Percentiles rank a stretch among this genome's conserved stretches.
Conservation (phyloP, 1,284 basidiomycete species). For the Vanrija sp. region DNA sequence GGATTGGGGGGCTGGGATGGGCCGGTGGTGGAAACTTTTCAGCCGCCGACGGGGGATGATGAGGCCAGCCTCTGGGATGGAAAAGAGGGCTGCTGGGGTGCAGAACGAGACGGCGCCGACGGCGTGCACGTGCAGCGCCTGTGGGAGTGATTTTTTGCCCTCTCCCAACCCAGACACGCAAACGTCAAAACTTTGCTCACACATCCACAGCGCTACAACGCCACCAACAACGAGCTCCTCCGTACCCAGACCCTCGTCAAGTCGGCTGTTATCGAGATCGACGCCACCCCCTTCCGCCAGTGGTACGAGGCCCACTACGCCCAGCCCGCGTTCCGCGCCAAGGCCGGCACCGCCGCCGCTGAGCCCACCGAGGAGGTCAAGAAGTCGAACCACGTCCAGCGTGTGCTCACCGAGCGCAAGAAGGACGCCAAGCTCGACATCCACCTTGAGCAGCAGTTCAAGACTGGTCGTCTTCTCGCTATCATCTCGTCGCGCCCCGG, state of each 20-base stretch:
- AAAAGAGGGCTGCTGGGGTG: neutral
- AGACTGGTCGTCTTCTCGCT: slow-evolving; percentile 61
- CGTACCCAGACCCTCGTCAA: slow-evolving; percentile 97
- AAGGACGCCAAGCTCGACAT: slow-evolving; percentile 89
- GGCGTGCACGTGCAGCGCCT: no score
- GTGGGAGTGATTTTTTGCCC: neutral
- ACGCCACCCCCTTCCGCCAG: slow-evolving; percentile 95
- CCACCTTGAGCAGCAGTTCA: slow-evolving; percentile 63
- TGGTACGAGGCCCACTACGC: slow-evolving; percentile 98
- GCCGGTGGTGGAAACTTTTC: neutral
- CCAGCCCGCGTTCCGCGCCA: slow-evolving; percentile 75
- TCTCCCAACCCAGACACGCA: no score
- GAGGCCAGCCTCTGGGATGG: neutral
- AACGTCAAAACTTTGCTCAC: slow-evolving; percentile 1
- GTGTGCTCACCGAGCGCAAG: slow-evolving; percentile 79
- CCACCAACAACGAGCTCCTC: slow-evolving; percentile 97
- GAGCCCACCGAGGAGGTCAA: slow-evolving; percentile 60
- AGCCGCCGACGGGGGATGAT: no score
- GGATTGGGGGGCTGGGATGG: neutral
- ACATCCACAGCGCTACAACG: slow-evolving; percentile 76
- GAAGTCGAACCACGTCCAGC: slow-evolving; percentile 82
- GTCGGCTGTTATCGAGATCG: slow-evolving; percentile 87
- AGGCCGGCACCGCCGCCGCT: slow-evolving; percentile 57
- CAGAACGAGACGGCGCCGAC: neutral
- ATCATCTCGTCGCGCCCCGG: slow-evolving; percentile 86